phyloP scores from a whole-genome alignment of 73 alveolate species.

The Paramecium primaurelia region DNA sequence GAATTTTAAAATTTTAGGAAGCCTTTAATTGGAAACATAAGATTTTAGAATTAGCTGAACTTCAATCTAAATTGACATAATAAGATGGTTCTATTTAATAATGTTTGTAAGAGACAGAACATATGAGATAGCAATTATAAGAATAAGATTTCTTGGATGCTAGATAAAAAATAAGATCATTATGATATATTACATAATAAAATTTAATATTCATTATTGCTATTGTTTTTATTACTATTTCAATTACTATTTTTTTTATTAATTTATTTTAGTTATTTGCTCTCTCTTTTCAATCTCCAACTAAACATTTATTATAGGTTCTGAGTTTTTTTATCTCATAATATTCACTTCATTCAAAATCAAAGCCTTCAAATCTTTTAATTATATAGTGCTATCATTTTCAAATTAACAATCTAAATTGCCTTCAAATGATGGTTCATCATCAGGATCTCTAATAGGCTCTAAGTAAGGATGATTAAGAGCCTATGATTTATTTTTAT shows the following conservation, averaged over 20 bases:
- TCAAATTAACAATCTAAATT: constrained; percentile 46
- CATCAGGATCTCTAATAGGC: constrained; percentile 56
- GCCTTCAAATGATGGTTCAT: constrained; percentile 56
- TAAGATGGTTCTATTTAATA: not conserved
- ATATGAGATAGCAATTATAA: not conserved
- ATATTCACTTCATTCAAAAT: constrained; percentile 49
- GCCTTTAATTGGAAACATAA: not conserved
- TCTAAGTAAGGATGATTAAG: constrained; percentile 54
- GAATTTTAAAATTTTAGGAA: not conserved
- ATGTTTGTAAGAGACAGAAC: not conserved
- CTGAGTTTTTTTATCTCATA: constrained; percentile 32
- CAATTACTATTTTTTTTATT: not conserved
- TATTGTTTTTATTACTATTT: not conserved
- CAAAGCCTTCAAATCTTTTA: constrained; percentile 25
- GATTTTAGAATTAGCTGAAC: not conserved
- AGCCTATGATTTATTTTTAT: not conserved
- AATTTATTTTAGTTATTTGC: not conserved
- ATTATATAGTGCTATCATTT: constrained; percentile 5
- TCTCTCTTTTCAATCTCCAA: constrained; percentile 39
- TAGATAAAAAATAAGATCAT: not conserved
- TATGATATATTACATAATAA: not conserved
- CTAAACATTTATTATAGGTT: constrained; percentile 10
- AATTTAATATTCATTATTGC: not conserved
- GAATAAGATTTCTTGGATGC: constrained; percentile 40
- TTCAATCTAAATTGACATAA: not conserved